phyloP scores from a whole-genome alignment of 2,329 filamentous ascomycete species.

The Phialemoniopsis sp. region DNA sequence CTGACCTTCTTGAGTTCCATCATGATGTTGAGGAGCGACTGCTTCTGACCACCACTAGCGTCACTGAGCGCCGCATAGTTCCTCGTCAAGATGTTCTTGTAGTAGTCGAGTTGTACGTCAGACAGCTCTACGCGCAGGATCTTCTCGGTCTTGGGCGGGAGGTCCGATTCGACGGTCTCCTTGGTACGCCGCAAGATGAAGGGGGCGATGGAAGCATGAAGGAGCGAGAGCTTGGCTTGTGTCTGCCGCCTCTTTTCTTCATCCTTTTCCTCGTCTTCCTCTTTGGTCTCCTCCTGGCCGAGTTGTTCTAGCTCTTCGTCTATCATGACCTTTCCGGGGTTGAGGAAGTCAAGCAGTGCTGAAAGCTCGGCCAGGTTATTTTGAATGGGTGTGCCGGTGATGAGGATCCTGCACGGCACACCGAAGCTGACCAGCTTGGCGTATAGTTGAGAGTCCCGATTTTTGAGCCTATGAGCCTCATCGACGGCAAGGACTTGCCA shows the following conservation, averaged over 20 bases:
- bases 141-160: constrained; percentile 97
- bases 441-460: constrained; percentile 91
- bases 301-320: constrained; percentile 86
- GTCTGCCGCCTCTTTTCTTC: constrained; percentile 63
- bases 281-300: constrained; percentile 35
- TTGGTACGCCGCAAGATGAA: constrained; percentile 96
- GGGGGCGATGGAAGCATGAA: constrained; percentile 84
- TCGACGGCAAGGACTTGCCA: constrained; percentile 98
- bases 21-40: constrained; percentile 95
- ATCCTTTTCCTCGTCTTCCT: constrained; percentile 21
- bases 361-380: constrained; percentile 93
- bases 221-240: constrained; percentile 78
- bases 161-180: constrained; percentile 92
- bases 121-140: constrained; percentile 97
- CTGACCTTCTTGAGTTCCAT: constrained; percentile 99
- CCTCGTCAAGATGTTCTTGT: constrained; percentile 96
- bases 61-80: constrained; percentile 95
- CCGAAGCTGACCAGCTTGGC: constrained; percentile 80
- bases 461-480: constrained; percentile 95
- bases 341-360: constrained; percentile 91
- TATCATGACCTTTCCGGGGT: constrained; percentile 88
- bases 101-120: constrained; percentile 94
- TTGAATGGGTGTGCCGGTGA: constrained; percentile 95
- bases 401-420: constrained; percentile 82
- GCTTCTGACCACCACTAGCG: constrained; percentile 85